Conservation (phyloP, 2,329 filamentous ascomycete species). For the Xylariaceae sp. region DNA sequence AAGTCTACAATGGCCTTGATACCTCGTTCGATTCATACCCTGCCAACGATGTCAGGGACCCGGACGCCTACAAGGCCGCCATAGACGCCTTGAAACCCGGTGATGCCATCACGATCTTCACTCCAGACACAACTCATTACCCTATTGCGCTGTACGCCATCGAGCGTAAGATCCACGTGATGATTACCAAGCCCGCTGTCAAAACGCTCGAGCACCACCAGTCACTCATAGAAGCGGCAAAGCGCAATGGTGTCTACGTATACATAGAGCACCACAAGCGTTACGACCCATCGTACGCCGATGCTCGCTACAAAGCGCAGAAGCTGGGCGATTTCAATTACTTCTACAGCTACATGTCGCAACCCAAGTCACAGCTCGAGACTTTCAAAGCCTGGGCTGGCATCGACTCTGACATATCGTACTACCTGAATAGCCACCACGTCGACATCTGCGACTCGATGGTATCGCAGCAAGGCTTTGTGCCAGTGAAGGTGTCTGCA, state of each 20-base stretch:
- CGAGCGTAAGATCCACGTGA: constrained; percentile 79
- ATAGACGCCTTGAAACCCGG: constrained; percentile 79
- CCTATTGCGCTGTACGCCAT: constrained; percentile 91
- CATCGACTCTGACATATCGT: constrained; percentile 86
- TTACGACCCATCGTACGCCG: constrained; percentile 87
- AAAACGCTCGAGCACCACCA: constrained; percentile 79
- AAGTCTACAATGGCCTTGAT: constrained; percentile 85
- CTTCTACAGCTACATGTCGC: constrained; percentile 96
- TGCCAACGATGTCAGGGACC: constrained; percentile 65
- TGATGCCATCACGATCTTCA: constrained; percentile 94
- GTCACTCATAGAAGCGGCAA: constrained; percentile 66
- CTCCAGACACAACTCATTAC: constrained; percentile 87
- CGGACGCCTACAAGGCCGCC: constrained; percentile 80
- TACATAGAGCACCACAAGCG: constrained; percentile 97
- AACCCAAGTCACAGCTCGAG: constrained; percentile 85
- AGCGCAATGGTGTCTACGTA: constrained; percentile 76
- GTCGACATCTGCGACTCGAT: constrained; percentile 90
- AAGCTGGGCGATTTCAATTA: constrained; percentile 93
- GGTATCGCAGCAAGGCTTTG: constrained; percentile 68
- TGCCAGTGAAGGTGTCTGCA: constrained; percentile 73
- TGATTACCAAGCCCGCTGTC: constrained; percentile 91
- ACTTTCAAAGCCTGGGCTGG: constrained; percentile 95
- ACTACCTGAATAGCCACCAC: constrained; percentile 95
- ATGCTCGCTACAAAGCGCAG: constrained; percentile 73
- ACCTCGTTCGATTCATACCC: constrained; percentile 82